A percentile compares a stretch with the other conserved stretches of the same genome.
phyloP scores from a whole-genome alignment of 257 asterid genomes.

The Solanum chmielewskii region DNA sequence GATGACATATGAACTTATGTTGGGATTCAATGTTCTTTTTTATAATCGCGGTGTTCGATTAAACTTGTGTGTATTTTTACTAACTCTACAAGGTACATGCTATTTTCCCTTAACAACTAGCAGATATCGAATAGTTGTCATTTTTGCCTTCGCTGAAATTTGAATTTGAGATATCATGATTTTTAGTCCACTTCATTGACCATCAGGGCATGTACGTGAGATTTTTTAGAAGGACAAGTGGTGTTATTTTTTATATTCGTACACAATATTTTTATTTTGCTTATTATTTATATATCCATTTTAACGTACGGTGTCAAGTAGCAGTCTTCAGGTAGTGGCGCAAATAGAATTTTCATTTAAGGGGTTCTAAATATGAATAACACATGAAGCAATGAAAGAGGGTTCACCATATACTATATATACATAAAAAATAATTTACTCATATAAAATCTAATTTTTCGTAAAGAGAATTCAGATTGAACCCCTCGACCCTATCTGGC shows the following conservation, averaged over 20 bases:
- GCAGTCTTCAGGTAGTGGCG: background rate
- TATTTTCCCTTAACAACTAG: background rate
- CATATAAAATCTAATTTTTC: too few species aligned
- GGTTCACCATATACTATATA: too few species aligned
- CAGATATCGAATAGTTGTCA: background rate
- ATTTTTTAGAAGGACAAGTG: background rate
- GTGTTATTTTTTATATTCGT: too few species aligned
- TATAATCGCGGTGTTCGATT: background rate
- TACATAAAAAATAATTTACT: too few species aligned
- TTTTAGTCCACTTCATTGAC: background rate
- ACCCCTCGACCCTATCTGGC: background rate
- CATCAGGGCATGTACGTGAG: rapidly evolving
- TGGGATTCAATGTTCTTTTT: background rate
- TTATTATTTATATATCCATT: too few species aligned
- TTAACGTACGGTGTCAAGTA: background rate
- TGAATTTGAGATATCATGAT: background rate
- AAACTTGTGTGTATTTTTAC: background rate
- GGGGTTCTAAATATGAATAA: too few species aligned
- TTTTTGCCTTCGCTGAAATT: background rate
- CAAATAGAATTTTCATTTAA: too few species aligned
- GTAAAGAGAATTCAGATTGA: background rate
- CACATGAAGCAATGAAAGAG: too few species aligned
- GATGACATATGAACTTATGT: background rate
- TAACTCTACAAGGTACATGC: background rate
- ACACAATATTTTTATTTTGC: too few species aligned